Conservation (phyloP, 2,329 filamentous ascomycete species). For the Achaetomium macrosporum region DNA sequence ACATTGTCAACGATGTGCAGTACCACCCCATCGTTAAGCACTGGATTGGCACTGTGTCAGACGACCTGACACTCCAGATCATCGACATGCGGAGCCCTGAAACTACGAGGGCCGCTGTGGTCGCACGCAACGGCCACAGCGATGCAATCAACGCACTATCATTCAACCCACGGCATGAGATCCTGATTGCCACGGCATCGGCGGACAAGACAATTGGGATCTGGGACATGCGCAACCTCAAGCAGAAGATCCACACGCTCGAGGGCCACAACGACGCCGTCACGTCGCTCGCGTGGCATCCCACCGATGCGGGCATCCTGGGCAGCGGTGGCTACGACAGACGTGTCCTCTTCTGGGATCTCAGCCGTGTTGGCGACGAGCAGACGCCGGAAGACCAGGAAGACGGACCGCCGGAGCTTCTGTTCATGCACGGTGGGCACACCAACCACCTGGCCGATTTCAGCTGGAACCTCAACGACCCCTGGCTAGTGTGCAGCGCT, state of each 20-base stretch:
- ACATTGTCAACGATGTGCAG: slow-evolving; percentile 95
- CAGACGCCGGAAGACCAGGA: slow-evolving; percentile 92
- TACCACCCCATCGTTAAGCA: slow-evolving; percentile 82
- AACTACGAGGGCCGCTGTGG: slow-evolving; percentile 61
- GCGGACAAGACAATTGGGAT: slow-evolving; percentile 92
- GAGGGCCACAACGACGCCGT: slow-evolving; percentile 86
- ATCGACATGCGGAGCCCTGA: slow-evolving; percentile 72
- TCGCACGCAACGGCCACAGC: slow-evolving; percentile 67
- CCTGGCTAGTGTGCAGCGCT: slow-evolving; percentile 92
- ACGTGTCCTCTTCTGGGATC: slow-evolving; percentile 93
- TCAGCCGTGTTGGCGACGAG: slow-evolving; percentile 86
- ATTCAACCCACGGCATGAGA: slow-evolving; percentile 90
- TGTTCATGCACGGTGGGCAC: slow-evolving; percentile 99
- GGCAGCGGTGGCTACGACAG: slow-evolving; percentile 91
- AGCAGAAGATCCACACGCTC: slow-evolving; percentile 81
- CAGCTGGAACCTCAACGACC: slow-evolving; percentile 94
- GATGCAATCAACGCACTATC: slow-evolving; percentile 95
- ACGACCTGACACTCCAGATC: slow-evolving; percentile 89
- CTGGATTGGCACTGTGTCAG: slow-evolving; percentile 88
- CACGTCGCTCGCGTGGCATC: slow-evolving; percentile 92
- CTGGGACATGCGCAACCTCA: slow-evolving; percentile 91
- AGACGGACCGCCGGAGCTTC: slow-evolving; percentile 89
- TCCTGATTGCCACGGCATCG: slow-evolving; percentile 84
- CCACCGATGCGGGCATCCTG: slow-evolving; percentile 78
- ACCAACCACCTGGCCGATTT: slow-evolving; percentile 97